These are phyloP conservation scores for Phlyctochytrium bullatum DNA, from an alignment of 192 early-diverging fungal species.

Conservation along the genomic window DNA sequence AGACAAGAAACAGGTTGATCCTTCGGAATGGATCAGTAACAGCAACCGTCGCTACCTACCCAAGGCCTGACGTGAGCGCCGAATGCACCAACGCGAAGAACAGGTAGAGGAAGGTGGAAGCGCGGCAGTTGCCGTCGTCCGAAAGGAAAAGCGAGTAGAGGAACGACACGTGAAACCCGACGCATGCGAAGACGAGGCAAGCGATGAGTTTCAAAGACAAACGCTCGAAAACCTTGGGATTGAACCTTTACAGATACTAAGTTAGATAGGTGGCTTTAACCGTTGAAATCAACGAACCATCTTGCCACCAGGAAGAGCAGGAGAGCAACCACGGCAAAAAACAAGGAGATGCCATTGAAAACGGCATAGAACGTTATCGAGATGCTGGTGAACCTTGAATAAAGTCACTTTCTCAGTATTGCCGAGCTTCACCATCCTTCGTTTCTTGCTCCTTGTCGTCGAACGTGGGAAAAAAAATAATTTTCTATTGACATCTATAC, in stretches of 20 bases:
- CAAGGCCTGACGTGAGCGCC: not conserved
- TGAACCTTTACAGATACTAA: not conserved
- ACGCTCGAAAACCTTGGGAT: not conserved
- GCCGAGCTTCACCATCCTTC: too few relatives aligned
- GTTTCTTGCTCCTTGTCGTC: too few relatives aligned
- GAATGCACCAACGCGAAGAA: not conserved
- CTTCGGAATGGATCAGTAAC: not conserved
- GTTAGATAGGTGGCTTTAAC: not conserved
- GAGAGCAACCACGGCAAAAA: not conserved
- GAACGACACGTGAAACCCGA: not conserved
- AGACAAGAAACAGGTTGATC: not conserved
- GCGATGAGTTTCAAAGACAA: not conserved
- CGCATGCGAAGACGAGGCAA: not conserved
- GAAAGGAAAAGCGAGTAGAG: not conserved
- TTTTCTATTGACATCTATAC: too few relatives aligned
- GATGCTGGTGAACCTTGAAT: not conserved
- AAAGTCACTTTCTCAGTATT: too few relatives aligned
- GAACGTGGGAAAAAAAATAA: too few relatives aligned
- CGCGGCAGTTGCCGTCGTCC: not conserved
- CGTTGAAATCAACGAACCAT: not conserved
- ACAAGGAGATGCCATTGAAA: not conserved
- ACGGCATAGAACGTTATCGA: not conserved
- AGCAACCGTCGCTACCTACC: not conserved
- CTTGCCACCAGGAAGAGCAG: not conserved
- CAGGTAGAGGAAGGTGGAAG: not conserved